Evolutionary conservation across 331 rosid genomes (phyloP).

Genomic region (Cydonia oblonga): DNA sequence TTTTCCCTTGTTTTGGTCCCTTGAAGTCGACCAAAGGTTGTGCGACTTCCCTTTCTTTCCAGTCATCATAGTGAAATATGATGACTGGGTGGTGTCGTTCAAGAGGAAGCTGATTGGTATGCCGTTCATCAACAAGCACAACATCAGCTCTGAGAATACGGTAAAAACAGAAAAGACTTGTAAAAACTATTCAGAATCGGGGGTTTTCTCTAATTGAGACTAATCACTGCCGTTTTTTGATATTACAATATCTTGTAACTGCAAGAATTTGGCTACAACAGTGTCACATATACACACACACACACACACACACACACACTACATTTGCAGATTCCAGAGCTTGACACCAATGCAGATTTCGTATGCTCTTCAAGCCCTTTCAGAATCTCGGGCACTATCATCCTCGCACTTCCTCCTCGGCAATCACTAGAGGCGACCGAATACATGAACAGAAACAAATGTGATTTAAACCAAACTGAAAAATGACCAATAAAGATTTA

Average conservation of each 20-base stretch:
- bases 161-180: neutral
- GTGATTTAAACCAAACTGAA: neutral
- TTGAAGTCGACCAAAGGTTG: neutral
- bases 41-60: neutral
- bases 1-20: neutral
- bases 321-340: slow-evolving; percentile 6
- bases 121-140: neutral
- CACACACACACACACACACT: neutral
- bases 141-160: neutral
- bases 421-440: slow-evolving; percentile 11
- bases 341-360: neutral
- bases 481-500: neutral
- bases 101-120: neutral
- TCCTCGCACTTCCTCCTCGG: slow-evolving; percentile 10
- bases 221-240: neutral
- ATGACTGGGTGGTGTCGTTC: neutral
- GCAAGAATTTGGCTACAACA: slow-evolving; percentile 1
- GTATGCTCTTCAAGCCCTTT: slow-evolving; percentile 5
- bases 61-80: neutral
- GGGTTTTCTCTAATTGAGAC: neutral
- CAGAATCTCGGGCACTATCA: slow-evolving; percentile 8
- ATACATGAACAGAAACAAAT: neutral
- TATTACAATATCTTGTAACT: neutral
- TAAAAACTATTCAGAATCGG: neutral
- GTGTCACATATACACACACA: neutral